Base-by-base conservation (phyloP, 2,329 filamentous ascomycete genomes). In the Fusarium brachygibbosum region DNA sequence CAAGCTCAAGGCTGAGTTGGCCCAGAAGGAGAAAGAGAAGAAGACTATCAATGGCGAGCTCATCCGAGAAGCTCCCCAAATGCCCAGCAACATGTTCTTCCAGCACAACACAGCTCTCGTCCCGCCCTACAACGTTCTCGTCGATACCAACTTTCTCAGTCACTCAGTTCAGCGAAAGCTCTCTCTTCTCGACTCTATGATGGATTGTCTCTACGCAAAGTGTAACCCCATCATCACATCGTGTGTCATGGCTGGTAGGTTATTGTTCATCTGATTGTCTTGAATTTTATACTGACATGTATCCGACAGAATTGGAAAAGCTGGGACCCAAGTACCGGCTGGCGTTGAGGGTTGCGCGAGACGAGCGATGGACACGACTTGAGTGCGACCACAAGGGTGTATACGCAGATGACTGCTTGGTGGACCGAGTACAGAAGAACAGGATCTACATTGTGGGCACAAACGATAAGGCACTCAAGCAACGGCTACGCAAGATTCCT, bases 191-290 rank as follows among this genome's bases (percentile, higher is more conserved):
- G 91, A 95, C 64, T 90, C 91, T 5, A 93, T 98, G 84, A 97
- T 98, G 93, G 94, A 98, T 79, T 92, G 93, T 55, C 86, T 99
- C 6, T 97, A 94, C 78, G 95, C 95, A 19, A 97, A 97, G 75
- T 96, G 93, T 78, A 93, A 90, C 23, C 93, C 94, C 19, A 91
- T 96, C 69, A 94, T 98, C 71, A 97, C 94, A 3, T 83, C 76
- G 63, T 86, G 92, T 62, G 60, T 63, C 41, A 55, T 55, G 90
- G 48, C 48, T 17, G 48, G 48, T 51, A 40, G 6, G 48, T 51
- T 51, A 12, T 19, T 51, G 25, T n/a, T 38, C 14, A 9, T 10
- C 14, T 28, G 7, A 9, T 7, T 13, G n/a, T 14, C 11, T 19
- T 25, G 34, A 40, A 51, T 21, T 7, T 7, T 28, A n/a, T 40